Evolutionary conservation across 208 protist genomes (phyloP), one percentile per base, ranked within the genome.

Genomic region (Crithidia acanthocephali): DNA sequence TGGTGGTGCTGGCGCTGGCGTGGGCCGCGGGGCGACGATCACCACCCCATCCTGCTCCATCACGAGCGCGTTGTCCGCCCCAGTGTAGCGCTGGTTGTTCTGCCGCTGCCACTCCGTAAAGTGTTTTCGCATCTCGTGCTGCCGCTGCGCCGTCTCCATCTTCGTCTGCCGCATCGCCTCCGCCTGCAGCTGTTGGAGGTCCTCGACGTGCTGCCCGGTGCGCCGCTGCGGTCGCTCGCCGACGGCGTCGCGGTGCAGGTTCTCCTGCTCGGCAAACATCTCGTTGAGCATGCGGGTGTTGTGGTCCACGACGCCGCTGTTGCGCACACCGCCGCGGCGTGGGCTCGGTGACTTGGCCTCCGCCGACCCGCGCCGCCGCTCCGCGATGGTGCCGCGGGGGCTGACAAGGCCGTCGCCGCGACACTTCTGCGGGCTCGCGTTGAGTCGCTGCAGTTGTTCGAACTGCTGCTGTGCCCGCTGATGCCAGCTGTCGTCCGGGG

Each of bases 381-480:
- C 53, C 23, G 32, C n/a, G 33, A 35, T 40, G 35, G 47, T 30
- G 52, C 35, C 67, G 42, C 55, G 23, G 10, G 51, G 70, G 30
- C 35, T 71, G 28, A 52, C 42, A 7, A 15, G 18, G 22, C 64
- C 53, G 27, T 78, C 72, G 13, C 50, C 58, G 15, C 45, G 56
- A 40, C 42, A 25, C 59, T 68, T 78, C 47, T 45, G 65, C 4
- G 76, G 76, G 22, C 70, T 77, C 33, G 76, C 67, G 48, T 94
- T 87, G 59, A 94, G 74, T 27, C 76, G 78, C 76, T 87, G 81
- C 28, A 94, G 74, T 68, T 83, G 80, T 56, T 87, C 86, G 60
- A 94, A 87, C 73, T 91, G 85, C 47, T 84, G 77, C 55, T 84
- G 58, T 15, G 84, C 80, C 4, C 75, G 69, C 22, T 66, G 79